Evolutionary conservation across 2,329 filamentous ascomycete genomes (phyloP).

Genomic region (Polychaeton citri): DNA sequence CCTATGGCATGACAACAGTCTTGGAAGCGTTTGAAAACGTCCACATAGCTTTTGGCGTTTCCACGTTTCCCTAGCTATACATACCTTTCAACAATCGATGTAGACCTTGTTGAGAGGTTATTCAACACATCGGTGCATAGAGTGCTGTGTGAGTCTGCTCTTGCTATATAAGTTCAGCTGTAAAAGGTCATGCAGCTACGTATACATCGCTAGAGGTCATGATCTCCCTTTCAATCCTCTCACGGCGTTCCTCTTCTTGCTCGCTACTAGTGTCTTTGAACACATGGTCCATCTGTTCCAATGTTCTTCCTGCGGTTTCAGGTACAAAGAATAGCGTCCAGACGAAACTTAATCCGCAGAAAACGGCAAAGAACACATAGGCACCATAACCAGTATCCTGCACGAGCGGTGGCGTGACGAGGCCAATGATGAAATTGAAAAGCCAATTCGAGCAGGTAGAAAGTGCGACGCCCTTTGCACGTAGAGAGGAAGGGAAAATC

Average conservation of each 20-base stretch:
- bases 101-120: too few relatives aligned
- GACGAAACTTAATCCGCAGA: conserved; percentile 35
- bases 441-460: conserved; percentile 36
- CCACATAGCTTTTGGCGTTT: too few relatives aligned
- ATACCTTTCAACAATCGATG: too few relatives aligned
- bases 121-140: too few relatives aligned
- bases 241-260: conserved; percentile 13
- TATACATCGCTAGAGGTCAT: too few relatives aligned
- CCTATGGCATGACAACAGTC: too few relatives aligned
- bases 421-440: too few relatives aligned
- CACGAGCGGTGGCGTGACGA: conserved; percentile 19
- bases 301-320: conserved; percentile 3
- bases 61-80: too few relatives aligned
- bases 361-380: conserved; percentile 48
- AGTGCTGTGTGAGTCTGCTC: too few relatives aligned
- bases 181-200: conserved; percentile 1
- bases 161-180: too few relatives aligned
- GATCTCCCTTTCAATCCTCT: conserved; percentile 14
- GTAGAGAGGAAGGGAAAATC: conserved; percentile 29
- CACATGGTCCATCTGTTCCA: conserved; percentile 18
- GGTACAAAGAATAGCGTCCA: conserved; percentile 30
- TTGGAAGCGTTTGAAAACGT: too few relatives aligned
- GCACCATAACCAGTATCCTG: conserved; percentile 43
- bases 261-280: conserved; percentile 14
- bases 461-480: conserved; percentile 12